These are phyloP conservation scores for Fusarium buharicum DNA, from an alignment of 2,329 filamentous ascomycete genomes.

Conservation along the genomic window DNA sequence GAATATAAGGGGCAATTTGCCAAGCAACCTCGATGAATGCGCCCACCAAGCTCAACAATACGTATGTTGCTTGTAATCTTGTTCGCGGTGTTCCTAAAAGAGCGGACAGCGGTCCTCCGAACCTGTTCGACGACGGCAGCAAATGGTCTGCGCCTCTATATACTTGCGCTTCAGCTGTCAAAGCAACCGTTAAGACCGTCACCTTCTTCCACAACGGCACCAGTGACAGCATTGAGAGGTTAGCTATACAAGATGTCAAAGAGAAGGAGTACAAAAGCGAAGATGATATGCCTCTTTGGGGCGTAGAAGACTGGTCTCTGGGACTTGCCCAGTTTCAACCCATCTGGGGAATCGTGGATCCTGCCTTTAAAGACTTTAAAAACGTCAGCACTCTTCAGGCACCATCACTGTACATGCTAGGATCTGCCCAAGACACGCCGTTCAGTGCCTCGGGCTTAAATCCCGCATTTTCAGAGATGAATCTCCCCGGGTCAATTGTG, in stretches of 20 bases:
- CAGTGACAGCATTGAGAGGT: constrained; percentile 44
- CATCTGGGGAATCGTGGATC: constrained; percentile 40
- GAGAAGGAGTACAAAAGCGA: constrained; percentile 52
- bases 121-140: constrained; percentile 54
- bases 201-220: constrained; percentile 57
- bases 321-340: constrained; percentile 27
- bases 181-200: constrained; percentile 58
- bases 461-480: constrained; percentile 7
- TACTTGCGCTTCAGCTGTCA: constrained; percentile 54
- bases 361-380: constrained; percentile 21
- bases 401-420: constrained; percentile 26
- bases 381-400: constrained; percentile 32
- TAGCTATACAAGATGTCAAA: constrained; percentile 49
- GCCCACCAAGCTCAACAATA: constrained; percentile 19
- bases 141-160: constrained; percentile 57
- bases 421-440: neutral
- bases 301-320: constrained; percentile 42
- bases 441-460: neutral
- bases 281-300: constrained; percentile 50
- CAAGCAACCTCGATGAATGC: constrained; percentile 12
- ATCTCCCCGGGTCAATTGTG: constrained; percentile 30
- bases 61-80: constrained; percentile 38
- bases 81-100: constrained; percentile 54
- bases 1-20: neutral
- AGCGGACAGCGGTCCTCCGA: constrained; percentile 47